Base-by-base conservation (phyloP, 2,329 filamentous ascomycete genomes). In the Exophiala phaeomuriformis region DNA sequence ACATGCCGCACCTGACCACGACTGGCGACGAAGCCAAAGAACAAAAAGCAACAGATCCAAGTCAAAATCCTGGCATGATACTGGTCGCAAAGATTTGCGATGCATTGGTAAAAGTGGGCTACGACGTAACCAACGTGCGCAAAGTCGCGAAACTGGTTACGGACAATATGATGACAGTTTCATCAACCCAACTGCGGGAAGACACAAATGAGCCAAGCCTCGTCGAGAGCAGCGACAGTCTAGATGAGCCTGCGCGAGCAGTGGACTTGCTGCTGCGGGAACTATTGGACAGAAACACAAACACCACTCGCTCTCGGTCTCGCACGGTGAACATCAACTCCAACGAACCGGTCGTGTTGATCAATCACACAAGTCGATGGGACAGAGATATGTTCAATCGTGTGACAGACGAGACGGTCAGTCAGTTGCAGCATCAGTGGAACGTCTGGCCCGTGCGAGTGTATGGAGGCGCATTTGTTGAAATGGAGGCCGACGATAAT, bases 331-430 rank as follows among this genome's bases (percentile, higher is more conserved):
- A 54, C n/a, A 19, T 62, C 4, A 63, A 63, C 37, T 59, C 60
- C 27, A 63, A 63, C 48, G 61, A 63, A 51, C 58, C 58, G 8
- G 60, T 63, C 3, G 32, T 63, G 31, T 37, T 63, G 3, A 42
- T 63, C 46, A 58, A 62, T 41, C 37, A 39, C 4, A 6, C 32
- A 36, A 7, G 27, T 1, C 6, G 3, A 19, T 32, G 4, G 6
- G 40, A 43, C 31, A 8, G 12, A 12, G 8, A 40, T 3, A 31
- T 8, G 5, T 48, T 55, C 28, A 31, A 32, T 5, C 19, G 44
- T 32, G 33, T 54, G 8, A 31, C 53, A 10, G 51, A 57, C 46
- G 39, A 52, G 19, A 41, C 48, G 1, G 36, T 57, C 10, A 47
- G 36, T 35, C 50, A 60, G 31, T 29, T 61, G 30, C 52, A 60